A percentile compares a stretch with the other conserved stretches of the same genome.
These are phyloP conservation scores for Solanum arcanum DNA, from an alignment of 257 asterid species.

Conservation along the genomic window DNA sequence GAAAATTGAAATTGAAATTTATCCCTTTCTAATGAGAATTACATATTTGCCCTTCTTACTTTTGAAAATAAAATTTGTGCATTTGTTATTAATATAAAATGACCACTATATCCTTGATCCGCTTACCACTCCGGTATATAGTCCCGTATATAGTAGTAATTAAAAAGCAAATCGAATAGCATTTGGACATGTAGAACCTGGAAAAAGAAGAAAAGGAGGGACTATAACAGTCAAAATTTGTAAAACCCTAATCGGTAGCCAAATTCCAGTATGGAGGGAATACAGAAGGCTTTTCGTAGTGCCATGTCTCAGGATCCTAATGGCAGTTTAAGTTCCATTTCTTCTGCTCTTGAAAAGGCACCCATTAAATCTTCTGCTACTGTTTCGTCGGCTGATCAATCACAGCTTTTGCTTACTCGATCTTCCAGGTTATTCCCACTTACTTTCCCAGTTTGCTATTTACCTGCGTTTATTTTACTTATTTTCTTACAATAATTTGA, in stretches of 20 bases:
- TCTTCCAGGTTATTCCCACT: constrained; percentile 31
- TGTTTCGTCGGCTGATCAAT: constrained; percentile 19
- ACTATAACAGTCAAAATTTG: neutral
- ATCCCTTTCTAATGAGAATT: too few species aligned
- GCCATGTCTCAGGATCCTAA: constrained; percentile 34
- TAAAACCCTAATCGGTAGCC: neutral
- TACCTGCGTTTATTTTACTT: neutral
- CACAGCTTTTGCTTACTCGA: constrained; percentile 35
- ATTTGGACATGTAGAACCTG: neutral
- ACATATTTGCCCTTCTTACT: too few species aligned
- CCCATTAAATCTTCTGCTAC: constrained; percentile 21
- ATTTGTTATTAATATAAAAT: too few species aligned
- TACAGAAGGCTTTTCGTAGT: constrained; percentile 32
- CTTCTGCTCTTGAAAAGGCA: constrained; percentile 45
- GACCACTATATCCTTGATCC: too few species aligned
- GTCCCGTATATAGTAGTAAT: too few species aligned
- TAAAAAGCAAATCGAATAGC: too few species aligned
- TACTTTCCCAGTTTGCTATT: neutral
- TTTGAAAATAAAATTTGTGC: too few species aligned
- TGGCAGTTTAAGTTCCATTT: constrained; percentile 17
- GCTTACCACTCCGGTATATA: too few species aligned
- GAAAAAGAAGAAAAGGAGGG: neutral
- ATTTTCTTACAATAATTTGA: neutral
- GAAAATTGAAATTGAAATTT: too few species aligned
- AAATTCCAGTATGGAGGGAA: constrained; percentile 38